A percentile compares a stretch with the other conserved stretches of the same genome.
Evolutionary conservation across 1,284 basidiomycete genomes (phyloP).

Genomic region (Singerocomus rubriflavus): DNA sequence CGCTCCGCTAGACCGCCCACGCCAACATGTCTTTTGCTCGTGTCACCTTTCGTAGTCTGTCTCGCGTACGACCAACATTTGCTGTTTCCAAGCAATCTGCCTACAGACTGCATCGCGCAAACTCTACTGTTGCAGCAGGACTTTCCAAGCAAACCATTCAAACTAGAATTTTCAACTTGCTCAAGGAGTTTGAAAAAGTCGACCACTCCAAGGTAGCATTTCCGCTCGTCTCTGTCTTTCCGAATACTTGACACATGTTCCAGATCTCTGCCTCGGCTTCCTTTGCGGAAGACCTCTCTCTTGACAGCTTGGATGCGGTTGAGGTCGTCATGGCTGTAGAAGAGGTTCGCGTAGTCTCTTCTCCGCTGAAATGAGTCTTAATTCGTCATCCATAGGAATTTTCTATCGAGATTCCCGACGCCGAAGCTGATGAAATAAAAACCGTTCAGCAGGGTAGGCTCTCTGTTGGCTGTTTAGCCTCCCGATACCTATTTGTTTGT

Average conservation of each 20-base stretch:
- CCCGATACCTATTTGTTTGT: slow-evolving; percentile 13
- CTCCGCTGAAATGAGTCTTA: background rate
- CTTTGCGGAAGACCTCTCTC: slow-evolving; percentile 87
- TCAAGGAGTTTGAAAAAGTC: slow-evolving; percentile 97
- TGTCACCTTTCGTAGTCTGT: slow-evolving; percentile 42
- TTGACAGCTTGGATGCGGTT: slow-evolving; percentile 97
- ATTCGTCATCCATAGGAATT: slow-evolving; percentile 59
- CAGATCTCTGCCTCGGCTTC: slow-evolving; percentile 76
- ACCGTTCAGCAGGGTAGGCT: slow-evolving; percentile 87
- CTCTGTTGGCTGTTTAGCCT: slow-evolving; percentile 4
- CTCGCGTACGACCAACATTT: slow-evolving; percentile 37
- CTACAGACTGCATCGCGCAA: slow-evolving; percentile 42
- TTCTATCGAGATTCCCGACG: slow-evolving; percentile 92
- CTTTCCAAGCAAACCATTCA: slow-evolving; percentile 79
- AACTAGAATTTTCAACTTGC: slow-evolving; percentile 80
- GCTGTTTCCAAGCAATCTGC: slow-evolving; percentile 32
- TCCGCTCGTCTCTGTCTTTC: slow-evolving; percentile 5
- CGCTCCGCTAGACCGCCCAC: slow-evolving; percentile 16
- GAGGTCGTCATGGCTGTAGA: slow-evolving; percentile 99
- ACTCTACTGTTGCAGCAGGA: slow-evolving; percentile 76
- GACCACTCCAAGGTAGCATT: slow-evolving; percentile 71
- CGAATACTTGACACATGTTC: slow-evolving; percentile 1
- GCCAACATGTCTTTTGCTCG: slow-evolving; percentile 51
- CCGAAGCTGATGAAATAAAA: slow-evolving; percentile 96
- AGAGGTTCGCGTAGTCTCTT: slow-evolving; percentile 60